Evolutionary conservation across 768 basidiomycete species (phyloP), one percentile per base, ranked within the genome.

Genomic region (Phanerochaete sordida): DNA sequence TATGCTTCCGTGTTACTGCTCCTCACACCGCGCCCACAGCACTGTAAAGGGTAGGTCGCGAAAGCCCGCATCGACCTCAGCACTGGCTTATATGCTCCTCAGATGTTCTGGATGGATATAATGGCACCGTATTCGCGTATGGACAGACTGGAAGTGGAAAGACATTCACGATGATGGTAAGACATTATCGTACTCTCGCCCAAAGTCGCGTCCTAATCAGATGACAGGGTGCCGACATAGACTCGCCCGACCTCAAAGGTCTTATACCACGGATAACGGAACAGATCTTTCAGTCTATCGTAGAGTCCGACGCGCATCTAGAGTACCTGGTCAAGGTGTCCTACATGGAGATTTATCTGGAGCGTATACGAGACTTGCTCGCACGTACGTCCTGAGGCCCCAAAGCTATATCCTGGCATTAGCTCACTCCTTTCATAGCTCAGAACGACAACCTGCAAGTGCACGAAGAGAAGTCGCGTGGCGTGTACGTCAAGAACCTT

Each of bases 331-430:
- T 99, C 73, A 99, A 99, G 77, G 97, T 98, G 54, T 97, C 94
- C 35, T 99, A 98, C 74, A 98, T 99, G 96, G 97, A 99, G 77
- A 98, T 99, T 61, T 99, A 99, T 75, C 82, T 98, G 62, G 97
- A 99, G 75, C 86, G 89, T 63, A 93, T 99, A 65, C 84, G 95
- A 55, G 97, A 99, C 81, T 77, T 99, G 57, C 82, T 99, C 56
- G 90, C 94, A 61, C 97, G 96, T 98, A 74, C 70, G 96, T 84
- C 19, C 19, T 13, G 24, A 27, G 39, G n/a, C 39, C 15, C 33
- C 47, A 45, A 46, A n/a, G 13, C 6, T 7, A 13, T 2, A 16
- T 49, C 7, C 24, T 31, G 11, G 30, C 13, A 35, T 54, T 37
- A 21, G 39, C 33, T 49, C 23, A 49, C 31, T 12, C n/a, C 12